Evolutionary conservation across 192 early-diverging fungal genomes (phyloP).

Genomic region (Gamsiella multidivaricata): DNA sequence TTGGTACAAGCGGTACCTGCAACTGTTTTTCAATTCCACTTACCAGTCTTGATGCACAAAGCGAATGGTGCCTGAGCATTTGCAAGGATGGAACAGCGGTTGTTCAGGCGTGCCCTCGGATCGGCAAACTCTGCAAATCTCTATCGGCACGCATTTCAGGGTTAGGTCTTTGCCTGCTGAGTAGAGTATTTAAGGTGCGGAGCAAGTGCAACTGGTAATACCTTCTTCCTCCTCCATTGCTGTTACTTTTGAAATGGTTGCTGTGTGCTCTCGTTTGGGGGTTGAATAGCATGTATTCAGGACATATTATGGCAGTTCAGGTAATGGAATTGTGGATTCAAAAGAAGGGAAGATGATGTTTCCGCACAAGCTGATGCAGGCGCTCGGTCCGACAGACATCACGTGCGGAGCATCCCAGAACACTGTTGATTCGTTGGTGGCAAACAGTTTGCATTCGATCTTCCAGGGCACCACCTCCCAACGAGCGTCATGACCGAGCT

Average conservation of each 20-base stretch:
- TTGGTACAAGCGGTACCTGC: neutral
- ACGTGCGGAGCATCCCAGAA: too few species aligned
- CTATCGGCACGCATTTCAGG: constrained; percentile 15
- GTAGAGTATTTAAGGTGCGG: neutral
- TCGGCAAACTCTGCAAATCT: constrained; percentile 87
- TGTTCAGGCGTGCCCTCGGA: constrained; percentile 80
- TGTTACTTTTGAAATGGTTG: neutral
- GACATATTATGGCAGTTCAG: neutral
- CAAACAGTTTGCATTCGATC: too few species aligned
- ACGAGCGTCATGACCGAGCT: neutral
- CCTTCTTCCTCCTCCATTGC: constrained; percentile 43
- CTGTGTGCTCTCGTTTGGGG: neutral
- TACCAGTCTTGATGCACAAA: constrained; percentile 94
- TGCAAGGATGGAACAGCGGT: constrained; percentile 93
- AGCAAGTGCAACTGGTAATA: neutral
- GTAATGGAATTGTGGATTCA: too few species aligned
- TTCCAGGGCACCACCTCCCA: too few species aligned
- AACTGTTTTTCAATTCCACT: neutral
- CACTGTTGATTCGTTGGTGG: too few species aligned
- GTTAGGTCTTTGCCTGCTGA: neutral
- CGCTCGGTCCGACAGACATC: too few species aligned
- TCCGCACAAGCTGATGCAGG: too few species aligned
- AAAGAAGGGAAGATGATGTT: too few species aligned
- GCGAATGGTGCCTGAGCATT: constrained; percentile 94
- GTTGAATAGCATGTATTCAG: neutral